Evolutionary conservation across 75 land plant genomes (phyloP).

Genomic region (Larix kaempferi): DNA sequence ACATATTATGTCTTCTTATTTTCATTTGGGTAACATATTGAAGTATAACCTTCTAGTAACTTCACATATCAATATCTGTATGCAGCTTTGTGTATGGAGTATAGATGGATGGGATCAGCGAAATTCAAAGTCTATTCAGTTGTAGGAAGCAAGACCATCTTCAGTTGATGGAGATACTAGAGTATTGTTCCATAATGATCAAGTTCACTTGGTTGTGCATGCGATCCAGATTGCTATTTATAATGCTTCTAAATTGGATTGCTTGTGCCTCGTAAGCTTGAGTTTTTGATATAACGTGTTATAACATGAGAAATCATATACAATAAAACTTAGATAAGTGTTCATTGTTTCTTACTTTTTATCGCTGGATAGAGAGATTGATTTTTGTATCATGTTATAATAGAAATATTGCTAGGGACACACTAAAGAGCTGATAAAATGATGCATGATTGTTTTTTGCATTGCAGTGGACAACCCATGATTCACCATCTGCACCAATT

Average conservation of each 20-base stretch:
- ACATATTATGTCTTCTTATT: no score
- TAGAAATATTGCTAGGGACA: no score
- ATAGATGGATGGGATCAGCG: slow-evolving; percentile 78
- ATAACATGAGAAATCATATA: no score
- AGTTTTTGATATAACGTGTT: no score
- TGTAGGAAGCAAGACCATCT: slow-evolving; percentile 53
- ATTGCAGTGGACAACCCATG: slow-evolving; percentile 57
- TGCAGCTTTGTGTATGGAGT: slow-evolving; percentile 77
- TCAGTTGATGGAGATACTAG: slow-evolving; percentile 47
- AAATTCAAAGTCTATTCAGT: slow-evolving; percentile 45
- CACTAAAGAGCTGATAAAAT: no score
- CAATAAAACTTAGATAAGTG: no score
- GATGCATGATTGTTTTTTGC: no score
- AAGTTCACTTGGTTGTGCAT: slow-evolving; percentile 49
- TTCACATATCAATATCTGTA: background rate
- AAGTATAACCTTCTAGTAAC: no score
- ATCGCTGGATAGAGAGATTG: no score
- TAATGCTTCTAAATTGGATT: slow-evolving; percentile 55
- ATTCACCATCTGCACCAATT: slow-evolving; percentile 46
- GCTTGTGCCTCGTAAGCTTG: slow-evolving; percentile 28
- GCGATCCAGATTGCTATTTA: slow-evolving; percentile 61
- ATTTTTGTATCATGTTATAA: background rate
- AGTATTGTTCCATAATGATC: slow-evolving; percentile 70
- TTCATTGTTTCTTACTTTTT: no score
- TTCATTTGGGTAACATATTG: no score